Base-by-base conservation (phyloP, 768 basidiomycete genomes). In the Serendipita sp. region DNA sequence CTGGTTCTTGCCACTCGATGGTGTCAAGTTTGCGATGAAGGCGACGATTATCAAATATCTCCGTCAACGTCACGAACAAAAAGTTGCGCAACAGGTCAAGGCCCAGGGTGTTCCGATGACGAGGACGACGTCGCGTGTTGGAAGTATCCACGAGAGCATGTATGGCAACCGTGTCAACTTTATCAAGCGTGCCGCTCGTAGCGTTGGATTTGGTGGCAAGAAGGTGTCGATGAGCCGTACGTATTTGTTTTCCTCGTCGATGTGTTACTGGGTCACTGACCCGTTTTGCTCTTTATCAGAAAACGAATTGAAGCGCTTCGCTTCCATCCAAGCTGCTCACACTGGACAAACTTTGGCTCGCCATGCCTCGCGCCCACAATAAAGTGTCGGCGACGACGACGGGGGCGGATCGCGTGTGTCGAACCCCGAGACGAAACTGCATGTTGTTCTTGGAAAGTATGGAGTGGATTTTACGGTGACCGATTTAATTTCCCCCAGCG, bases 1-100 rank as follows among this genome's bases (percentile, higher is more conserved):
- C 65, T 95, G 95, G 94, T 98, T 94, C 83, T 73, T 89, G 68
- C 95, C 95, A 63, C 85, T 98, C 60, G 95, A 98, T 76, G 82
- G 83, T 76, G 88, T 96, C 82, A 96, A 95, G 80, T 95, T 96
- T 74, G 88, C 80, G 38, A 93, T 97, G 89, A 93, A 95, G 78
- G 88, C 86, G 7, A 94, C 91, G 3, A 76, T 92, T 73, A 93
- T 97, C 82, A 87, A 86, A 76, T 78, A 67, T 68, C 84, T 93
- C 72, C 93, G 92, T 68, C 77, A 81, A 65, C 85, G 89, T 65
- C 81, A 79, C 53, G 70, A 74, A 32, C 72, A 74, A 69, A 76
- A 78, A 56, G 68, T 74, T 45, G 70, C 71, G 71, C 76, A 67
- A 30, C 72, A 76, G 34, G 67, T 64, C 53, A 70, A 69, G 5